Base-by-base conservation (phyloP, 2,329 filamentous ascomycete species). In the Penicillium sp. region DNA sequence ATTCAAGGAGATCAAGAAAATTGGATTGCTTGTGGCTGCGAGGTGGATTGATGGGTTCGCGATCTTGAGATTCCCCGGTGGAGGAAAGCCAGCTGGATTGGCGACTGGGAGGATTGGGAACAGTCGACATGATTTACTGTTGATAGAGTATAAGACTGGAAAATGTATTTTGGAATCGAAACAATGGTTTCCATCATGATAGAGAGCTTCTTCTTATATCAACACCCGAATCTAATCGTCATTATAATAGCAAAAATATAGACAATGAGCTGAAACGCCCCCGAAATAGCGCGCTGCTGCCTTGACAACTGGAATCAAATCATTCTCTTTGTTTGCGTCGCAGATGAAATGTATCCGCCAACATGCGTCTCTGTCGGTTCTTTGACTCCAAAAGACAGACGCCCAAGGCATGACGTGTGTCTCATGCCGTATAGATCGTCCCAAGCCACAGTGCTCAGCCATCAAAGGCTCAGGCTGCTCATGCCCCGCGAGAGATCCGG, bases 1-100 rank as follows among this genome's bases (percentile, higher is more conserved):
- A 54, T 13, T 40, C n/a, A 13, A 65, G 41, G 36, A 52, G 28
- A 9, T 45, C 34, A 8, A 48, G 33, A 35, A 40, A 39, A 28
- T 39, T 18, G 7, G 30, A 39, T 13, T 42, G 42, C 15, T n/a
- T 6, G 12, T 27, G 25, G 11, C n/a, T n/a, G n/a, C n/a, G n/a
- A n/a, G n/a, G n/a, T n/a, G 25, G 25, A n/a, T 27, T 13, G 25
- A 35, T 23, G 9, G 20, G 26, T 39, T 22, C 17, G 11, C n/a
- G 26, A 5, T 22, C 18, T 3, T 11, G 5, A 9, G 32, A 4
- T 27, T 13, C 22, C 22, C n/a, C 17, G 27, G 22, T 25, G 27
- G 38, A 26, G 26, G 34, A 29, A 14, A 15, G 8, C 6, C 32
- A 25, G 28, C 16, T 35, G 23, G 30, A 32, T 16, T 20, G 29